Conservation (phyloP, 345 rosid species). For the Camelina laxa region DNA sequence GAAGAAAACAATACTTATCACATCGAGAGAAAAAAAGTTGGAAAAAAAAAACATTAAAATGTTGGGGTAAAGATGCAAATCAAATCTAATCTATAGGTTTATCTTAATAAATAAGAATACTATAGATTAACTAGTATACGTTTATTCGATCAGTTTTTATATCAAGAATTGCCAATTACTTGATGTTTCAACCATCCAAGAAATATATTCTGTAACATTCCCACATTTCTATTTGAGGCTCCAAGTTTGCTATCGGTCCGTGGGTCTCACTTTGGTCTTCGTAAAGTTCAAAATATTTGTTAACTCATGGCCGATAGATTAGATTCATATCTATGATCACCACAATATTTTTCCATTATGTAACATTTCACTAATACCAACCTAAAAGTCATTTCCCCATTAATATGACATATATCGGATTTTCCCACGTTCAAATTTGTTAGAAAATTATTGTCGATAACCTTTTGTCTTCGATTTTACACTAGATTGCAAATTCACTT, state of each 20-base stretch:
- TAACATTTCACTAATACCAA: too few species aligned
- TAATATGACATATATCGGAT: too few species aligned
- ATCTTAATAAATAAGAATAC: conserved; percentile 19
- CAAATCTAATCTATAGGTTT: conserved; percentile 26
- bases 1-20: conserved; percentile 41
- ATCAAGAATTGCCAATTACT: conserved; percentile 10
- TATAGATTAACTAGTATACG: conserved; percentile 4
- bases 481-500: conserved; percentile 27
- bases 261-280: too few species aligned
- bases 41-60: conserved; percentile 23
- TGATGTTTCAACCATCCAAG: conserved; percentile 6
- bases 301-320: too few species aligned
- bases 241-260: too few species aligned
- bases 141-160: conserved; percentile 10
- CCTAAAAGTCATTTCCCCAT: too few species aligned
- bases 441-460: conserved; percentile 2
- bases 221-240: neutral
- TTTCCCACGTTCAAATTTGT: neutral
- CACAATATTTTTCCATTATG: too few species aligned
- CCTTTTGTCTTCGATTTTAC: conserved; percentile 12
- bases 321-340: too few species aligned
- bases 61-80: conserved; percentile 31
- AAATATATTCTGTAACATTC: conserved; percentile 4
- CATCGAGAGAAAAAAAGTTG: conserved; percentile 35
- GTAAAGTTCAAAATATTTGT: too few species aligned